Base-by-base conservation (phyloP, 306 rosid genomes). In the Hylodesmum podocarpum region DNA sequence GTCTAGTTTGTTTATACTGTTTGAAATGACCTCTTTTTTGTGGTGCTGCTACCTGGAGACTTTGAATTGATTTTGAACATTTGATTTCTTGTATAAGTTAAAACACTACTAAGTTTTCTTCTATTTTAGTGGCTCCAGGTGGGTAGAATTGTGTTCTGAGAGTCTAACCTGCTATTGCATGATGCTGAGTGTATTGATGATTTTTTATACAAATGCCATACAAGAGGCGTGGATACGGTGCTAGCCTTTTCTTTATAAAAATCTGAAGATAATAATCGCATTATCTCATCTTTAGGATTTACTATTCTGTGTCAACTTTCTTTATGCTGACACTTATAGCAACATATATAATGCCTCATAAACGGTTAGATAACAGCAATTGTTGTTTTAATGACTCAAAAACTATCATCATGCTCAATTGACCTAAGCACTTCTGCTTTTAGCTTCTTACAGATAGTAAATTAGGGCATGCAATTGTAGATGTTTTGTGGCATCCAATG, bases 1-100 rank as follows among this genome's bases (percentile, higher is more conserved):
- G 31, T 74, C 74, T 55, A 62, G 63, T 75, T 69, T 74, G 36
- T 12, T 25, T 50, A 72, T 43, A 24, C 78, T 74, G 22, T 69
- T 41, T 41, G 27, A 54, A 74, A 27, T 16, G 24, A 21, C 31
- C 51, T 74, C 70, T 73, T 62, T 24, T 44, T 34, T 75, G 7
- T 9, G 65, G 40, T 43, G n/a, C 16, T 21, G 46, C 40, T 47
- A 69, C 14, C 15, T 11, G 24, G 53, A 50, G 28, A 37, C 24
- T 46, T 19, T 8, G n/a, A 44, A 24, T 14, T 29, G 44, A n/a
- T 49, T 57, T 59, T 19, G 6, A 19, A 25, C 14, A 14, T 44
- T 24, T 54, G 8, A 50, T 33, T 47, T 70, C 34, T 39, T 70
- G 57, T 27, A 21, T 12, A 15, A 49, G 57, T 28, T 33, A 50